Evolutionary conservation across 108 stramenopile genomes (phyloP).

Genomic region (Pseudonitzschia multistriata): DNA sequence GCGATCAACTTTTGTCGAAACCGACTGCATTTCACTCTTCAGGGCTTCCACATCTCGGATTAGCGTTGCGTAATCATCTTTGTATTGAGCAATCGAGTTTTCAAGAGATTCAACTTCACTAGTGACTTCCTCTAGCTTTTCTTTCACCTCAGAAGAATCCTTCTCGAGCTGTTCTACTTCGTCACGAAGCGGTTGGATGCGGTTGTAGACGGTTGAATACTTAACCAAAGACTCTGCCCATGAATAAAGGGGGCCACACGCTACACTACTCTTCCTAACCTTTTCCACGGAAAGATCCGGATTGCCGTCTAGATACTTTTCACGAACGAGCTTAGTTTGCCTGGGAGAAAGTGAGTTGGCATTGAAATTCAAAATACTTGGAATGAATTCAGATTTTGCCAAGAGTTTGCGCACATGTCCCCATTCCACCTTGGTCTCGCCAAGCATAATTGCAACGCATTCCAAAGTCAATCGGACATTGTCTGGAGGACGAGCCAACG

Average conservation of each 20-base stretch:
- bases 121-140: constrained; percentile 75
- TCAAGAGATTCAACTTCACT: constrained; percentile 85
- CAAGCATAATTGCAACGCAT: constrained; percentile 95
- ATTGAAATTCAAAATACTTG: constrained; percentile 93
- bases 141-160: constrained; percentile 64
- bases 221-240: constrained; percentile 96
- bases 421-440: constrained; percentile 90
- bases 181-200: constrained; percentile 94
- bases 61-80: constrained; percentile 93
- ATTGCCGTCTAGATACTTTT: constrained; percentile 85
- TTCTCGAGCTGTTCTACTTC: constrained; percentile 90
- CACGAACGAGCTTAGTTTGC: constrained; percentile 81
- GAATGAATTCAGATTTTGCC: constrained; percentile 91
- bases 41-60: constrained; percentile 95
- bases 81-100: constrained; percentile 89
- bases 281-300: constrained; percentile 62
- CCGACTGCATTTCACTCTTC: constrained; percentile 93
- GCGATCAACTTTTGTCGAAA: constrained; percentile 88
- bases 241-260: constrained; percentile 96
- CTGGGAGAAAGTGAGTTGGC: constrained; percentile 79
- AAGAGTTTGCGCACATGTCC: constrained; percentile 91
- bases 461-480: constrained; percentile 93
- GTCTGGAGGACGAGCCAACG: constrained; percentile 89
- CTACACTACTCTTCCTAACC: constrained; percentile 76
- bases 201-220: constrained; percentile 91